Base-by-base conservation (phyloP, 306 rosid genomes). In the Calophaca sinica region DNA sequence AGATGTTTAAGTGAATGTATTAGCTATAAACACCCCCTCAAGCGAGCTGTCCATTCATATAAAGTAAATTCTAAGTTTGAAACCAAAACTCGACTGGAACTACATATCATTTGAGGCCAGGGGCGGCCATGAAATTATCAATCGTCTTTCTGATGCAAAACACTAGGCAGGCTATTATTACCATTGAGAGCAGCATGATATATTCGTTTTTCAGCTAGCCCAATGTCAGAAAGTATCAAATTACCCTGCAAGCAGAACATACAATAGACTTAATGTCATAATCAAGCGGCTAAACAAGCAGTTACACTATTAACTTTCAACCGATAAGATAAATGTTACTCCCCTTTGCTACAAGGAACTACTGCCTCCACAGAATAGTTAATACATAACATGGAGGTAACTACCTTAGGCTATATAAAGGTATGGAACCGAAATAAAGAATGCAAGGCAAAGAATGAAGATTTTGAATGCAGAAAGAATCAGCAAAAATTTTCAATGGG, bases 61-160 rank as follows among this genome's bases (percentile, higher is more conserved):
- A 68, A 82, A 82, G 69, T 77, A 79, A 49, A 69, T 41, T 55
- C 81, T 81, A 62, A 60, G 63, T 58, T 75, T 69, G 71, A 84
- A 79, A 81, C 85, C 32, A 82, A 68, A 81, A 87, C 88, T 81
- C 70, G 88, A 85, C 79, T 69, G 79, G 79, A 45, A 86, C 91
- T 70, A 84, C 83, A 83, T 71, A 84, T 85, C 89, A 89, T 86
- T 84, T 77, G 89, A 85, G 87, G 82, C 84, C 71, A 74, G 80
- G 85, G n/a, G n/a, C n/a, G n/a, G 88, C 91, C 96, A 86, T 85
- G 84, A 86, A 90, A 87, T 82, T 87, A 88, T 92, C 99, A 92
- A 72, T 89, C 96, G 87, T 92, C 97, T 92, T 96, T 96, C 93
- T 81, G 99, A 92, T 86, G 98, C 97, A 96, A 87, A 87, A 87